phyloP scores from a whole-genome alignment of 2,329 filamentous ascomycete genomes.

The Colletotrichum truncatum region DNA sequence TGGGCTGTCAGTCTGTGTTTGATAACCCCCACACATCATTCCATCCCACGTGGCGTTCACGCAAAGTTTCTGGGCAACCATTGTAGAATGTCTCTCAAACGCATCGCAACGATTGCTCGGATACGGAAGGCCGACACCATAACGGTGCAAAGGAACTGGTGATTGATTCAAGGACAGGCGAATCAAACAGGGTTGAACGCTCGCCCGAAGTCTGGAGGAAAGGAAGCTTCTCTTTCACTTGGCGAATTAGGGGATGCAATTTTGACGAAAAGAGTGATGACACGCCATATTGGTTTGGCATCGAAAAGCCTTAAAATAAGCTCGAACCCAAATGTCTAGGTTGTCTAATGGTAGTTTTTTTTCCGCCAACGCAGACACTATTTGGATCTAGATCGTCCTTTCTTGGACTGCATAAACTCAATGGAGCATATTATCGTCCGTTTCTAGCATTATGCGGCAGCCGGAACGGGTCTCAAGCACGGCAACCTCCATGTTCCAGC shows the following conservation, averaged over 20 bases:
- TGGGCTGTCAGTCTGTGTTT: not conserved
- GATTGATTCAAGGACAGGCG: not conserved
- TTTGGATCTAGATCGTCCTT: constrained; percentile 6
- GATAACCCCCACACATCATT: not conserved
- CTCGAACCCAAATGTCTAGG: not conserved
- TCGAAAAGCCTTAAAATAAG: not conserved
- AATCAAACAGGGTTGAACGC: not conserved
- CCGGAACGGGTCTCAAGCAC: constrained; percentile 22
- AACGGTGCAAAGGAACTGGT: not conserved
- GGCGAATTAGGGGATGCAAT: no score
- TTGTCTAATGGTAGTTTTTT: not conserved
- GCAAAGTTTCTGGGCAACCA: not conserved
- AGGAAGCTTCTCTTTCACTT: not conserved
- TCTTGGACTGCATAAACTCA: not conserved
- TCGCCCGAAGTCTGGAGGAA: no score
- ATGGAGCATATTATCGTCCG: not conserved
- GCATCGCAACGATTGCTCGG: not conserved
- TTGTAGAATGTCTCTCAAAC: not conserved
- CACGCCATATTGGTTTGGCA: not conserved
- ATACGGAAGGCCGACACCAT: not conserved
- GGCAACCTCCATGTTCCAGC: constrained; percentile 21
- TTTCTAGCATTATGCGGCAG: constrained; percentile 16
- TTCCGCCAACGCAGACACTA: not conserved
- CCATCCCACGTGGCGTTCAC: not conserved
- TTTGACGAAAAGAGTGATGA: not conserved